Conservation (phyloP, 371 early-diverging fungal species). For the Mortierella sp. region DNA sequence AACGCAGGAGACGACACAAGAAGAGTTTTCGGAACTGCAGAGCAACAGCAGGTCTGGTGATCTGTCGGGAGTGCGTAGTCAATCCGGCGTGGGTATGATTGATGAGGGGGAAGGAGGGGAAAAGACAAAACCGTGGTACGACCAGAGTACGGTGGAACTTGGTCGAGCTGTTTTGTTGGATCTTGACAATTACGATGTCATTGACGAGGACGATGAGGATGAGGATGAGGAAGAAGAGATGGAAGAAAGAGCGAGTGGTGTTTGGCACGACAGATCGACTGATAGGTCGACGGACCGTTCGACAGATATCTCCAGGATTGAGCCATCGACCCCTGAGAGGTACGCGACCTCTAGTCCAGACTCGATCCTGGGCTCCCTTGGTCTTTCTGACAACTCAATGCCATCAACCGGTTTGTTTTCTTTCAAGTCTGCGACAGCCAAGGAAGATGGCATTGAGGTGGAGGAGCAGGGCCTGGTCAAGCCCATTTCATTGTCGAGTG, state of each 20-base stretch:
- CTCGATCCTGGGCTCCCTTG: neutral
- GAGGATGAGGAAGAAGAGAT: neutral
- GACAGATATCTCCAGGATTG: neutral
- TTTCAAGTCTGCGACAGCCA: neutral
- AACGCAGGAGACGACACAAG: slow-evolving; percentile 22
- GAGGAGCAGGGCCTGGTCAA: neutral
- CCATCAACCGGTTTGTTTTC: neutral
- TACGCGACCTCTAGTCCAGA: slow-evolving; percentile 41
- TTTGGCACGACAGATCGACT: neutral
- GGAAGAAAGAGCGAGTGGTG: neutral
- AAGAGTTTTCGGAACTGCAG: slow-evolving; percentile 16
- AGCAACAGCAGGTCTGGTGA: neutral
- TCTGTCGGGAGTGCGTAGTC: too few relatives aligned
- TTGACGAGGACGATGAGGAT: neutral
- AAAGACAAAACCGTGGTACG: neutral
- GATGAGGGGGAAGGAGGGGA: neutral
- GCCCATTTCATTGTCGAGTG: neutral
- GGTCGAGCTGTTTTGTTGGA: neutral
- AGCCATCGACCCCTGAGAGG: neutral
- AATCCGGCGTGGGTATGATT: neutral
- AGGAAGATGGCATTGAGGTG: neutral
- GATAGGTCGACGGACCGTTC: neutral
- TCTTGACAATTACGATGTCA: neutral
- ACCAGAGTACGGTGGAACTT: slow-evolving; percentile 33
- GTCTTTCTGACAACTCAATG: neutral